These are phyloP conservation scores for Lumnitzera littorea DNA, from an alignment of 345 rosid genomes.

Conservation along the genomic window DNA sequence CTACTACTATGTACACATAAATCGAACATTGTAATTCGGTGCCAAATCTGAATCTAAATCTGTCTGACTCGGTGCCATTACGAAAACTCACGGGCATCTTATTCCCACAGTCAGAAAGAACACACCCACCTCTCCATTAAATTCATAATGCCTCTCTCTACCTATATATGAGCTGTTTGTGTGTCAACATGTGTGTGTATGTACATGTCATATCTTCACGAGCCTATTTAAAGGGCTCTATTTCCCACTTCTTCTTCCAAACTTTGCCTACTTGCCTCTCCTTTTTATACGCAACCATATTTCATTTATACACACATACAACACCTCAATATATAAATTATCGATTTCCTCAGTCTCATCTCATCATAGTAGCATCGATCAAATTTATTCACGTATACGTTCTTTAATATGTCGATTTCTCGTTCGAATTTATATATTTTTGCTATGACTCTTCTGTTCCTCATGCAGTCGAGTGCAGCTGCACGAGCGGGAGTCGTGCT, in stretches of 20 bases:
- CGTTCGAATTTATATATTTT: neutral
- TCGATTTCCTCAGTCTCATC: too few relatives aligned
- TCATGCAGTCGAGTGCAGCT: slow-evolving; percentile 8
- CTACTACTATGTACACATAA: too few relatives aligned
- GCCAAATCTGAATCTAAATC: too few relatives aligned
- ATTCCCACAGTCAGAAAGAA: slow-evolving; percentile 4
- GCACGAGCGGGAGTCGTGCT: slow-evolving; percentile 38
- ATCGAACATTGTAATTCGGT: neutral
- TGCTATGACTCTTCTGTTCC: slow-evolving; percentile 9
- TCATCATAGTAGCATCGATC: too few relatives aligned
- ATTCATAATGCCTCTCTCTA: slow-evolving; percentile 9
- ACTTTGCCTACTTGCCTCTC: too few relatives aligned
- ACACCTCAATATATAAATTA: neutral
- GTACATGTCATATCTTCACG: slow-evolving; percentile 42
- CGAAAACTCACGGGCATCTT: slow-evolving; percentile 55
- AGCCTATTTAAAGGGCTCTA: slow-evolving; percentile 43
- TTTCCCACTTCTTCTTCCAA: slow-evolving; percentile 3
- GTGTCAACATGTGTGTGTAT: slow-evolving; percentile 3
- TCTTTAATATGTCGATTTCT: too few relatives aligned
- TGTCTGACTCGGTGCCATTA: slow-evolving; percentile 16
- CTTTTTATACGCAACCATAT: too few relatives aligned
- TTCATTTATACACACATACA: neutral
- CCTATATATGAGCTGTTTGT: slow-evolving; percentile 18
- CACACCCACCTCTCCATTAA: slow-evolving; percentile 25
- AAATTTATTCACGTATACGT: too few relatives aligned